Evolutionary conservation across 129 eudicot species (phyloP).

Genomic region (Calendula officinalis): DNA sequence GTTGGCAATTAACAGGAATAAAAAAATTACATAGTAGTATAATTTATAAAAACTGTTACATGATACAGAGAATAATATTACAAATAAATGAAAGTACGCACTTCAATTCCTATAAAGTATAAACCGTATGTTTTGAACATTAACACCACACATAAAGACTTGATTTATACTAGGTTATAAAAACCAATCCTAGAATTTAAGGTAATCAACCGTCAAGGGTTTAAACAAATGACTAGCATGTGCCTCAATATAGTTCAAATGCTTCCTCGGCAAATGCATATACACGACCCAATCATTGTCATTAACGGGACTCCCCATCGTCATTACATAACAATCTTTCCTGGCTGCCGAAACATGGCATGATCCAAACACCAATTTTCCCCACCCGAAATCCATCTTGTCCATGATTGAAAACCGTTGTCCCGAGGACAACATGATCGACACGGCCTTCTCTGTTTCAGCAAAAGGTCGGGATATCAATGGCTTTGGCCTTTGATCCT

Average conservation of each 20-base stretch:
- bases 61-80: too few species aligned
- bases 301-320: constrained; percentile 51
- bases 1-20: too few species aligned
- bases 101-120: not conserved
- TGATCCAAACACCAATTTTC: constrained; percentile 49
- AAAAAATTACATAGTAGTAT: too few species aligned
- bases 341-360: constrained; percentile 53
- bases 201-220: constrained; percentile 40
- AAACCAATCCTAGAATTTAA: constrained; percentile 12
- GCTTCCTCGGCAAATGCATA: constrained; percentile 44
- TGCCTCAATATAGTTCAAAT: constrained; percentile 41
- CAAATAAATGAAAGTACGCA: not conserved
- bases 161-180: not conserved
- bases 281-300: constrained; percentile 65
- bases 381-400: constrained; percentile 68
- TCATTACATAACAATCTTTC: constrained; percentile 54
- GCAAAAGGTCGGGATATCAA: constrained; percentile 30
- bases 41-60: too few species aligned
- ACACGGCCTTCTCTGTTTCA: constrained; percentile 19
- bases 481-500: constrained; percentile 53
- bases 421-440: constrained; percentile 59
- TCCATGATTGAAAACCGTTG: constrained; percentile 41
- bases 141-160: not conserved
- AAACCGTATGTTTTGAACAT: not conserved
- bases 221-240: constrained; percentile 34